Conservation (phyloP, 2,329 filamentous ascomycete species). For the Paraconiothyrium brasiliense region DNA sequence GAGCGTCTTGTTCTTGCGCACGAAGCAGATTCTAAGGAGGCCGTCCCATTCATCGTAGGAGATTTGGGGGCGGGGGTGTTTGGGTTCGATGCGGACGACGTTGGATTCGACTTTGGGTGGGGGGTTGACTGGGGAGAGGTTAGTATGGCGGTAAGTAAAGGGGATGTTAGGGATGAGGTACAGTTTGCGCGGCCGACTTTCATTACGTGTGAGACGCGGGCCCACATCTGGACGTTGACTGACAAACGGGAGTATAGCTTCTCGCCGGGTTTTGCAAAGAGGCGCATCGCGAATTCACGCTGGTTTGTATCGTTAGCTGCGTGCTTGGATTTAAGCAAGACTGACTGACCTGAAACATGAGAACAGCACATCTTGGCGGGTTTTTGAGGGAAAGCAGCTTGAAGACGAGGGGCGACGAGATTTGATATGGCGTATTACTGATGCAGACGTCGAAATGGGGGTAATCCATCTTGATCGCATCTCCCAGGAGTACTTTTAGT, state of each 20-base stretch:
- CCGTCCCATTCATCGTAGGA: slow-evolving; percentile 97
- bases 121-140: slow-evolving; percentile 68
- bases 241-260: slow-evolving; percentile 88
- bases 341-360: slow-evolving; percentile 75
- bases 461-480: slow-evolving; percentile 87
- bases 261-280: slow-evolving; percentile 89
- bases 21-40: slow-evolving; percentile 81
- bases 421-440: slow-evolving; percentile 79
- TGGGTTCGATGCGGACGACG: slow-evolving; percentile 89
- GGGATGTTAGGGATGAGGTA: too few relatives aligned
- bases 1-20: slow-evolving; percentile 90
- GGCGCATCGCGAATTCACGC: slow-evolving; percentile 88
- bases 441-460: slow-evolving; percentile 84
- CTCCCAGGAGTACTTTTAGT: slow-evolving; percentile 87
- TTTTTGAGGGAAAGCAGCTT: slow-evolving; percentile 80
- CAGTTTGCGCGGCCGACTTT: slow-evolving; percentile 95
- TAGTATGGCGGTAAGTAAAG: too few relatives aligned
- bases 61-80: slow-evolving; percentile 84
- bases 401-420: slow-evolving; percentile 91
- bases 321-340: too few relatives aligned
- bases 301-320: slow-evolving; percentile 48
- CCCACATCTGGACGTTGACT: slow-evolving; percentile 95
- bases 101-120: slow-evolving; percentile 92
- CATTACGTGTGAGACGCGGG: slow-evolving; percentile 77
- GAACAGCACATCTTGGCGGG: slow-evolving; percentile 82